A percentile compares a stretch with the other conserved stretches of the same genome.
Conservation (phyloP, 768 basidiomycete species). For the Obba rivulosa region DNA sequence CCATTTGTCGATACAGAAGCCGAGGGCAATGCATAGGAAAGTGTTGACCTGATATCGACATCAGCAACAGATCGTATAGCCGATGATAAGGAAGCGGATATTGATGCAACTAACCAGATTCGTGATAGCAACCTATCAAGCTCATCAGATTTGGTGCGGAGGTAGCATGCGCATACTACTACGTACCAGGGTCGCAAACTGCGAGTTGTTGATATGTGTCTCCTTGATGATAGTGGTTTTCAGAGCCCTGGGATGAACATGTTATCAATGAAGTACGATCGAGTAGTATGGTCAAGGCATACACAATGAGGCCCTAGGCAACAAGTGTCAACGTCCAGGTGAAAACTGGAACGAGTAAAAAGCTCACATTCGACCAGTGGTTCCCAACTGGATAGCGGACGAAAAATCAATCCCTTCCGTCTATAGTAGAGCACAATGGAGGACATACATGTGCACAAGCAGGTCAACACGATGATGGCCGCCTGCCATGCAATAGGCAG, state of each 20-base stretch:
- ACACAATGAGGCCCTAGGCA: constrained; percentile 33
- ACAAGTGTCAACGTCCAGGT: not conserved
- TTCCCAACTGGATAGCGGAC: constrained; percentile 29
- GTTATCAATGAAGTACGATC: not conserved
- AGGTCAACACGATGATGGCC: constrained; percentile 31
- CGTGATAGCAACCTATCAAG: constrained; percentile 28
- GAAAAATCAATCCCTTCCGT: not conserved
- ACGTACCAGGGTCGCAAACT: constrained; percentile 36
- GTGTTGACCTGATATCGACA: constrained; percentile 30
- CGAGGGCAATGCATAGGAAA: constrained; percentile 35
- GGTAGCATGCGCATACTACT: not conserved
- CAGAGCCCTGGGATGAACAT: constrained; percentile 22
- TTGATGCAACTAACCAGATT: constrained; percentile 25
- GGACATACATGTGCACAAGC: constrained; percentile 35
- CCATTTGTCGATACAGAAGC: constrained; percentile 37
- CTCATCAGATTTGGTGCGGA: not conserved
- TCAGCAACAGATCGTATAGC: not conserved
- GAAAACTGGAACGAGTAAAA: not conserved
- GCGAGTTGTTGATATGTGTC: constrained; percentile 37
- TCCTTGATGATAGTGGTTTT: constrained; percentile 40
- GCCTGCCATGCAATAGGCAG: constrained; percentile 32
- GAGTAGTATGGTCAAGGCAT: constrained; percentile 5
- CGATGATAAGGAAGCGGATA: not conserved
- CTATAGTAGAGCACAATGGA: not conserved
- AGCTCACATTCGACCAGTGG: constrained; percentile 37